These are phyloP conservation scores for Albatrellus ellisii DNA, from an alignment of 768 basidiomycete genomes.

Conservation along the genomic window DNA sequence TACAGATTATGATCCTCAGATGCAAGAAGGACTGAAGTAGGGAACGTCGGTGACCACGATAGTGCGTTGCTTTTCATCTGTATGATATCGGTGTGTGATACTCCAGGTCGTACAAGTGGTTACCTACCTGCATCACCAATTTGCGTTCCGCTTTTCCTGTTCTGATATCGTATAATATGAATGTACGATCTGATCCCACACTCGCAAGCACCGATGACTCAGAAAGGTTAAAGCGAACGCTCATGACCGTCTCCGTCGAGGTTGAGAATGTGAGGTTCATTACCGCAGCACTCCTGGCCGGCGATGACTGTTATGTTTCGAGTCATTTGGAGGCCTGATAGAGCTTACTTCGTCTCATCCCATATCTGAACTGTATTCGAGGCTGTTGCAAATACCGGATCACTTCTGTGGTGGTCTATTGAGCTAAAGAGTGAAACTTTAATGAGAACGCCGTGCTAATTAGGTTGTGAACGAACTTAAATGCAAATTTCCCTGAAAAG, in stretches of 20 bases:
- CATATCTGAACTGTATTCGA: constrained; percentile 91
- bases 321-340: background rate
- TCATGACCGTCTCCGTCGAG: constrained; percentile 78
- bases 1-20: constrained; percentile 98
- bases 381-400: constrained; percentile 87
- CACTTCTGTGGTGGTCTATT: constrained; percentile 86
- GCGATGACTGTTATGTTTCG: background rate
- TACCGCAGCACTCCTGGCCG: constrained; percentile 60
- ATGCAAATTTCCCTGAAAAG: constrained; percentile 77
- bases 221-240: constrained; percentile 85
- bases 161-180: constrained; percentile 91
- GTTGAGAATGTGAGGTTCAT: constrained; percentile 81
- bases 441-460: background rate
- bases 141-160: constrained; percentile 93
- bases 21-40: constrained; percentile 83
- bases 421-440: constrained; percentile 42
- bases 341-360: constrained; percentile 90
- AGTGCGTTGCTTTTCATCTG: constrained; percentile 84
- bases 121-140: constrained; percentile 76
- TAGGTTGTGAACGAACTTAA: constrained; percentile 45
- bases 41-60: constrained; percentile 93
- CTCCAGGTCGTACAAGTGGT: no score
- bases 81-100: constrained; percentile 1
- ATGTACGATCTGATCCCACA: constrained; percentile 89
- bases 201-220: constrained; percentile 93